Conservation (phyloP, 805 yeast genomes). For the Kregervanrija pseudodelftensis region DNA sequence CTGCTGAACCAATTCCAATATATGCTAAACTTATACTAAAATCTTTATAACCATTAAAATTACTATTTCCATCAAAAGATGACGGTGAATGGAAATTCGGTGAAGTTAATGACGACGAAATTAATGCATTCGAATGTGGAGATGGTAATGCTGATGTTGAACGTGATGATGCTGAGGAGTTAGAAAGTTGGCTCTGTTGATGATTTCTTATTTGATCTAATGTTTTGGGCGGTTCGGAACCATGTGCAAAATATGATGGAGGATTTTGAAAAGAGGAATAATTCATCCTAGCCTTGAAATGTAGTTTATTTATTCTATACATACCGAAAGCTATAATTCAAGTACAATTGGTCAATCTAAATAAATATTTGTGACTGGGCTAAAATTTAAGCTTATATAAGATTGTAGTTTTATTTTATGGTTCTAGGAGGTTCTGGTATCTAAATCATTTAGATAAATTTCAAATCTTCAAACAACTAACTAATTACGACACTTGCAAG, state of each 20-base stretch:
- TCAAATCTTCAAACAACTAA: too few species aligned
- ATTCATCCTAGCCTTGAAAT: background rate
- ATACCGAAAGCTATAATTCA: too few species aligned
- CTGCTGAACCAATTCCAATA: slow-evolving; percentile 6
- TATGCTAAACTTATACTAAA: slow-evolving; percentile 9
- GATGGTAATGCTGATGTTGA: background rate
- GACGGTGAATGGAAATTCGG: background rate
- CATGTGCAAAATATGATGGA: slow-evolving; percentile 20
- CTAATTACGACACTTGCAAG: too few species aligned
- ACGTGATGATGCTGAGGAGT: background rate
- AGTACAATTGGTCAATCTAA: too few species aligned
- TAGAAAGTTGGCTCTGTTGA: slow-evolving; percentile 8
- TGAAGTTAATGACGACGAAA: background rate
- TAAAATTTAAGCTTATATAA: too few species aligned
- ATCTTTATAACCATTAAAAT: slow-evolving; percentile 4
- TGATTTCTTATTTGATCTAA: slow-evolving; percentile 10
- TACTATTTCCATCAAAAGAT: background rate
- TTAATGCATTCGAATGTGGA: background rate
- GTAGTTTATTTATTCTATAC: background rate
- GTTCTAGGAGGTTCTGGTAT: too few species aligned
- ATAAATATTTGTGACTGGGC: too few species aligned
- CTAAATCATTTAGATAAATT: too few species aligned
- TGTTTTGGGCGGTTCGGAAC: slow-evolving; percentile 25
- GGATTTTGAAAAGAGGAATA: slow-evolving; percentile 2
- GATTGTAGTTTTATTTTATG: too few species aligned